Evolutionary conservation across 306 rosid genomes (phyloP), one percentile per base, ranked within the genome.

Genomic region (Castanea sativa): DNA sequence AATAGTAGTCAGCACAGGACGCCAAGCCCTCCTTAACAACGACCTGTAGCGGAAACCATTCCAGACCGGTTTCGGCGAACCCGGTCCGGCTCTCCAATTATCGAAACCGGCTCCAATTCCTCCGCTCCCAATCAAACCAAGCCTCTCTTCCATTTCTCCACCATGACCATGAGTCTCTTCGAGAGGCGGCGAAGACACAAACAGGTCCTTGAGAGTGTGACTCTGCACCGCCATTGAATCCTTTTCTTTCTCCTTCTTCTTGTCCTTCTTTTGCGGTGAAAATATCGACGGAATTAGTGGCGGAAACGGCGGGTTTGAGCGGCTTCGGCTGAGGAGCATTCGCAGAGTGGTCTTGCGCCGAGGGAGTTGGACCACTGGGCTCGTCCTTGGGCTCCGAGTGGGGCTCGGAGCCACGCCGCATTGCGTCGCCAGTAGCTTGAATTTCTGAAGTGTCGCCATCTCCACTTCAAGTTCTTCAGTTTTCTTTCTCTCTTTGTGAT

Each of bases 351-450:
- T 87, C 76, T 91, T 90, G 79, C 94, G 91, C 79, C 93, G 94
- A 6, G 86, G 97, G 78, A 92, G 81, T 57, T 86, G 91, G 56
- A 92, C 83, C 18, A 94, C 52, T 2, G 98, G 97, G 73, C 97
- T 92, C 9, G 90, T 86, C 27, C 91, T 88, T 0, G 97, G 98
- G 88, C 97, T 94, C 27, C 88, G 75, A 0, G 97, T 91, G 1
- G 97, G 92, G 71, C 93, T 91, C 58, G 73, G 92, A 6, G 88
- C 85, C 9, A 86, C 97, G 30, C 94, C 97, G 79, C 98, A 94
- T 55, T 85, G 94, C 15, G 87, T 63, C 0, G 98, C 89, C 13
- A 94, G 87, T 11, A 92, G 86, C 93, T 89, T 94, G 92, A 94
- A 88, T 73, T 83, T 90, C 72, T 92, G 97, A 49, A 94, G 81